Conservation (phyloP, 106 monocot genomes). For the Dendrobium nobile region DNA sequence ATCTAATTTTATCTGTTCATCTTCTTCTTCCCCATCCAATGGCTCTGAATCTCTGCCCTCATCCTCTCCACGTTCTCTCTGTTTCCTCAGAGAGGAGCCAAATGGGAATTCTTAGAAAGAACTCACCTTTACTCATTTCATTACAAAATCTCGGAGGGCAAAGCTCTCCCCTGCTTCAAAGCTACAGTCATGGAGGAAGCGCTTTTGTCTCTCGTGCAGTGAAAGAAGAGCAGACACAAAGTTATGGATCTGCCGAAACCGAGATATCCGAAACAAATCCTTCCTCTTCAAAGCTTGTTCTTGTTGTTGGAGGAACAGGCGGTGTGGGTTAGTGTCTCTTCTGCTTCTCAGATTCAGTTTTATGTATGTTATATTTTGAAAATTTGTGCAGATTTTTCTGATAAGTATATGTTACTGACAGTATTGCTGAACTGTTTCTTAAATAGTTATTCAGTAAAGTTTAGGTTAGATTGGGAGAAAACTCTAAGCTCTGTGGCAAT, state of each 20-base stretch:
- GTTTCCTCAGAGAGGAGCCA: background rate
- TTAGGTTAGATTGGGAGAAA: no score
- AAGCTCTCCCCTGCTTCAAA: background rate
- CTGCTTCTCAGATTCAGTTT: background rate
- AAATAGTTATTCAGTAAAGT: no score
- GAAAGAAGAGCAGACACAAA: background rate
- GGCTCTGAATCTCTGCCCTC: slow-evolving; percentile 4
- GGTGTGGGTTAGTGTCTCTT: background rate
- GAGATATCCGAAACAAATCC: background rate
- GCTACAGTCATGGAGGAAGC: background rate
- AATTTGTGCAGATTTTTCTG: background rate
- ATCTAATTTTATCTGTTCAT: background rate
- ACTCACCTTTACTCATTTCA: background rate
- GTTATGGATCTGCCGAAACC: background rate
- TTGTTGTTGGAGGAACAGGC: slow-evolving; percentile 3
- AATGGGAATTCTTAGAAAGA: background rate
- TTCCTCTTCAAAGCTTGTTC: slow-evolving; percentile 5
- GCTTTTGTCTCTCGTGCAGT: background rate
- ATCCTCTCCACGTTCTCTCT: background rate
- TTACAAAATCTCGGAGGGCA: background rate
- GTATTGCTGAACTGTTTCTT: background rate
- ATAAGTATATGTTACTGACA: background rate
- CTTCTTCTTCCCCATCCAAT: background rate
- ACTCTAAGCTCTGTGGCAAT: no score
- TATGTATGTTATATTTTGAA: background rate